Percentiles rank a stretch among this genome's conserved stretches.
phyloP scores from a whole-genome alignment of 192 early-diverging fungal species.

The Backusella parvicylindrica region DNA sequence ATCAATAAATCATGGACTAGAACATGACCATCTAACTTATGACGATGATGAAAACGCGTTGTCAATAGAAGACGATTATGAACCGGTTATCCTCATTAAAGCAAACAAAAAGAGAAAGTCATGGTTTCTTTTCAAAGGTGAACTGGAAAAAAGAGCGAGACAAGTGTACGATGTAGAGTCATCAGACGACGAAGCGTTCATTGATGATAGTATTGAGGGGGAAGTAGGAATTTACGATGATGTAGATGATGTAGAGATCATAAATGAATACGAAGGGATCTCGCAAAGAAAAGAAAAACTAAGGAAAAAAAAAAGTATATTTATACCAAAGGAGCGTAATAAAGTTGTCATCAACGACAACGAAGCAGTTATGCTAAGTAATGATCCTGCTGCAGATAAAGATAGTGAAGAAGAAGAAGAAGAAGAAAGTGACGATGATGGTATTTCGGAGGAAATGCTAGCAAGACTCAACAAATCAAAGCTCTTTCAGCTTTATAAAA shows the following conservation, averaged over 20 bases:
- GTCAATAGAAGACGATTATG: no score
- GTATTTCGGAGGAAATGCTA: neutral
- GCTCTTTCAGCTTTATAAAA: neutral
- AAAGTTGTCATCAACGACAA: neutral
- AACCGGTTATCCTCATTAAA: no score
- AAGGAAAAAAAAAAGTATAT: neutral
- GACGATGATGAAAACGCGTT: no score
- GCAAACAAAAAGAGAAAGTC: no score
- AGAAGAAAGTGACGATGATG: neutral
- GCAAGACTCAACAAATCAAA: neutral
- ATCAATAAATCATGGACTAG: no score
- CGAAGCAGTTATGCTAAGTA: neutral
- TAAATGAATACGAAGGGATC: neutral
- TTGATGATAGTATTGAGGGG: neutral
- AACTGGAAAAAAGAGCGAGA: rapidly evolving
- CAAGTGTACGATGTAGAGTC: neutral
- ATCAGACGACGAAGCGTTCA: neutral
- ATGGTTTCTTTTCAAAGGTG: no score
- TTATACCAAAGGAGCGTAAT: neutral
- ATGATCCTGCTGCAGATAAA: neutral
- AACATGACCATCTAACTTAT: no score
- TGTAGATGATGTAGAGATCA: neutral
- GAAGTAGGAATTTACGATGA: no score
- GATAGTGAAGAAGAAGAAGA: neutral
- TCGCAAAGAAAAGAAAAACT: neutral